Conservation (phyloP, 768 basidiomycete genomes). For the Rickenella mellea region DNA sequence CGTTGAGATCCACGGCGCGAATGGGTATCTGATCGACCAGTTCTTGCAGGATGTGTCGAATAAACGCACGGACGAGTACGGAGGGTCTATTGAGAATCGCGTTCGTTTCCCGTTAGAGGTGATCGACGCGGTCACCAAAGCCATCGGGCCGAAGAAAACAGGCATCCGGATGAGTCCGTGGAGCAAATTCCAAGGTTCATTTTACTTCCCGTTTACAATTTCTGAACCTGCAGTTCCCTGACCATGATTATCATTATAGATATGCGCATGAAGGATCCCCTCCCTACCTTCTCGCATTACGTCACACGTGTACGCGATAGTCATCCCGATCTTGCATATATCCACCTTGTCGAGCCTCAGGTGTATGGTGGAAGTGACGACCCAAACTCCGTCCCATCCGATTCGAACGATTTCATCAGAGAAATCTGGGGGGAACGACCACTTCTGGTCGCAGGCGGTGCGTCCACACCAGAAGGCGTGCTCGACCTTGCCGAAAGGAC, state of each 20-base stretch:
- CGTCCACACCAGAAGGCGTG: slow-evolving; percentile 11
- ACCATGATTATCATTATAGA: too few relatives aligned
- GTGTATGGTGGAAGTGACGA: slow-evolving; percentile 6
- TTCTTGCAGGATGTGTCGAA: slow-evolving; percentile 24
- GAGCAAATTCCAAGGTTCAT: slow-evolving; percentile 1
- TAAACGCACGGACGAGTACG: slow-evolving; percentile 39
- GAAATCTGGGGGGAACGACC: slow-evolving; percentile 1
- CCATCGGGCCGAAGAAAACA: slow-evolving; percentile 5
- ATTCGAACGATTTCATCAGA: slow-evolving; percentile 5
- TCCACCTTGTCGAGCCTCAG: slow-evolving; percentile 29
- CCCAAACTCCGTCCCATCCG: not conserved
- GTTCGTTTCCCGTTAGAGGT: slow-evolving; percentile 48
- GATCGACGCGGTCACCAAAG: slow-evolving; percentile 27
- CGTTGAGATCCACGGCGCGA: slow-evolving; percentile 31
- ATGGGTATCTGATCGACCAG: slow-evolving; percentile 23
- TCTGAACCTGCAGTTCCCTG: too few relatives aligned
- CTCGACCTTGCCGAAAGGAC: slow-evolving; percentile 8
- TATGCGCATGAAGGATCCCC: slow-evolving; percentile 4
- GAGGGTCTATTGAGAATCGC: slow-evolving; percentile 55
- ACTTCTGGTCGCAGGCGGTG: slow-evolving; percentile 8
- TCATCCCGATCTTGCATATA: slow-evolving; percentile 29
- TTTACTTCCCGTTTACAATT: not conserved
- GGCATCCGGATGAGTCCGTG: slow-evolving; percentile 22
- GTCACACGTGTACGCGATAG: slow-evolving; percentile 15
- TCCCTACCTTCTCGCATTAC: slow-evolving; percentile 26